Evolutionary conservation across 306 rosid species (phyloP).

Genomic region (Arachis stenosperma): DNA sequence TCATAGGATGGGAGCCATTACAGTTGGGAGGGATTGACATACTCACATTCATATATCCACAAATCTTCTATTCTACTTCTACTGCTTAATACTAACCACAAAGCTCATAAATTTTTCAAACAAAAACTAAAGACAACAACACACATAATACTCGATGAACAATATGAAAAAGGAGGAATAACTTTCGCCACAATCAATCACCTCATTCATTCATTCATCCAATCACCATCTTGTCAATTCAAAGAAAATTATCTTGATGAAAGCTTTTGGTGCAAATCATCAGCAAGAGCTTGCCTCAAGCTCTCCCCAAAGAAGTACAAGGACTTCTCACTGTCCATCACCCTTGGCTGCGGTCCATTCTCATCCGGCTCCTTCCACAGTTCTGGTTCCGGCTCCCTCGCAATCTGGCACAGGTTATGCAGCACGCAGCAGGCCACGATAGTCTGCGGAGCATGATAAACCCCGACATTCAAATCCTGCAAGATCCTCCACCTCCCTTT

Average conservation of each 20-base stretch:
- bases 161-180: not conserved
- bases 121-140: not conserved
- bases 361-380: conserved; percentile 89
- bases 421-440: conserved; percentile 91
- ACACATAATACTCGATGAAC: not conserved
- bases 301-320: conserved; percentile 74
- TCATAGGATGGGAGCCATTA: conserved; percentile 8
- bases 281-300: conserved; percentile 88
- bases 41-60: conserved; percentile 11
- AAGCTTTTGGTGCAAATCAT: conserved; percentile 91
- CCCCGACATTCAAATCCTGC: conserved; percentile 81
- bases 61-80: conserved; percentile 1
- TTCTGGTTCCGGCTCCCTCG: conserved; percentile 91
- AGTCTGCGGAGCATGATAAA: conserved; percentile 84
- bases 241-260: conserved; percentile 57
- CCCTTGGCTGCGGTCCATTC: conserved; percentile 66
- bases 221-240: not conserved
- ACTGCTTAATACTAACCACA: conserved; percentile 1
- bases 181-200: not conserved
- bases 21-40: not conserved
- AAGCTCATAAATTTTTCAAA: conserved; percentile 5
- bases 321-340: conserved; percentile 70
- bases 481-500: conserved; percentile 95
- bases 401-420: conserved; percentile 94
- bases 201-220: not conserved